Evolutionary conservation across 495 filamentous ascomycete species (phyloP), one percentile per base, ranked within the genome.

Genomic region (Penicillium simplicissimum): DNA sequence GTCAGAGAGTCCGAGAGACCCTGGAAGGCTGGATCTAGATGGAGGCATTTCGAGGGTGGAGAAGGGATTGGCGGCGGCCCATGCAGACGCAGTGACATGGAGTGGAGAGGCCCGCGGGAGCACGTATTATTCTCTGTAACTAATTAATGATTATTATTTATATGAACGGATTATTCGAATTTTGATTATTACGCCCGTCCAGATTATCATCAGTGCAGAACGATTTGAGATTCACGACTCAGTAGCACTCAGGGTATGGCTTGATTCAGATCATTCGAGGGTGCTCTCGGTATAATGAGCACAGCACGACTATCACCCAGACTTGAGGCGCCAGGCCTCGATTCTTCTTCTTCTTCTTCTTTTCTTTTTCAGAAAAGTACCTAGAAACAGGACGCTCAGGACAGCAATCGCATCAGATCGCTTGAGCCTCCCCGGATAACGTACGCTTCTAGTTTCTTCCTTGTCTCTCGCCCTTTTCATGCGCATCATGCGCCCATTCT

Each of bases 21-120:
- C 69, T 72, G n/a, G n/a, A n/a, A n/a, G n/a, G n/a, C n/a, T n/a
- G 64, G 61, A 72, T 70, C 63, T 67, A 67, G 69, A 68, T 66
- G 65, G 58, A 61, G 60, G 59, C 60, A 63, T 40, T 21, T 58
- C n/a, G 36, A 58, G 52, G 36, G 68, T 66, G 61, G 68, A 65
- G 69, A 69, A 61, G 63, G 63, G 61, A 67, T 65, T 63, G 60
- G 63, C 58, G 56, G 63, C 59, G 69, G 69, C 43, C 69, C 62
- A 70, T 72, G 69, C 69, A 63, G 59, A 31, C 52, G 52, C 42
- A 56, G 61, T 63, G 60, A 63, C 60, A 63, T 63, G 60, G 48
- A 52, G 55, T 54, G 55, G 60, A 52, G 60, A 48, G 13, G 31
- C 47, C 17, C 47, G 13, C 31, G 11, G 19, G 57, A 31, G 49